These are phyloP conservation scores for Rhypophila decipiens DNA, from an alignment of 495 filamentous ascomycete species.

Conservation along the genomic window DNA sequence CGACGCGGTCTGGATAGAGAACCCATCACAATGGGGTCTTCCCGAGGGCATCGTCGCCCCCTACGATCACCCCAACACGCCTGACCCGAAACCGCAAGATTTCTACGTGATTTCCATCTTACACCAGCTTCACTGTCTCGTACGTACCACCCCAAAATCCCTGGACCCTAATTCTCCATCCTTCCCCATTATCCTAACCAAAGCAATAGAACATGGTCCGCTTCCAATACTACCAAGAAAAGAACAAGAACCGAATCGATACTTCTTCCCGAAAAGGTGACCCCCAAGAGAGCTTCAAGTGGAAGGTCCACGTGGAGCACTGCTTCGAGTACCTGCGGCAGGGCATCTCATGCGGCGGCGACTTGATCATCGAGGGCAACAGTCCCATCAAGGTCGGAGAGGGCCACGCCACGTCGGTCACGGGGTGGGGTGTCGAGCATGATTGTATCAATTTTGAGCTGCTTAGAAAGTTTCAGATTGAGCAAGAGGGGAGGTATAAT, in stretches of 20 bases:
- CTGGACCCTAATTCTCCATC: too few species aligned
- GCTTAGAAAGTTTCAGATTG: constrained; percentile 10
- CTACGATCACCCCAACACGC: background rate
- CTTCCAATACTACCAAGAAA: constrained; percentile 1
- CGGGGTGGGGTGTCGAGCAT: constrained; percentile 6
- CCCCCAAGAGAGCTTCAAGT: constrained; percentile 1
- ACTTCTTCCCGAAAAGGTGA: background rate
- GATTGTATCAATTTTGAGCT: constrained; percentile 5
- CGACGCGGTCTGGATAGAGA: constrained; percentile 6
- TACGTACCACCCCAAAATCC: background rate
- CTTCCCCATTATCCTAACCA: too few species aligned
- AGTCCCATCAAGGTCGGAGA: constrained; percentile 2
- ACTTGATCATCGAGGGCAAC: constrained; percentile 1
- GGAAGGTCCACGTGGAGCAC: background rate
- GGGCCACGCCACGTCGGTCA: constrained; percentile 2
- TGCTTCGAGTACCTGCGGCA: constrained; percentile 5
- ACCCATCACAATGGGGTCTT: constrained; percentile 3
- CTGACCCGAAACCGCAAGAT: background rate
- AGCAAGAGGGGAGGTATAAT: constrained; percentile 9
- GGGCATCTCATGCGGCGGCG: constrained; percentile 1
- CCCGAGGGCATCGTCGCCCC: background rate
- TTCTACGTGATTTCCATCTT: constrained; percentile 4
- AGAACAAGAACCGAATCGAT: background rate
- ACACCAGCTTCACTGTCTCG: background rate
- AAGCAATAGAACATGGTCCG: background rate